phyloP scores from a whole-genome alignment of 345 rosid genomes.

The Triadica sebifera region DNA sequence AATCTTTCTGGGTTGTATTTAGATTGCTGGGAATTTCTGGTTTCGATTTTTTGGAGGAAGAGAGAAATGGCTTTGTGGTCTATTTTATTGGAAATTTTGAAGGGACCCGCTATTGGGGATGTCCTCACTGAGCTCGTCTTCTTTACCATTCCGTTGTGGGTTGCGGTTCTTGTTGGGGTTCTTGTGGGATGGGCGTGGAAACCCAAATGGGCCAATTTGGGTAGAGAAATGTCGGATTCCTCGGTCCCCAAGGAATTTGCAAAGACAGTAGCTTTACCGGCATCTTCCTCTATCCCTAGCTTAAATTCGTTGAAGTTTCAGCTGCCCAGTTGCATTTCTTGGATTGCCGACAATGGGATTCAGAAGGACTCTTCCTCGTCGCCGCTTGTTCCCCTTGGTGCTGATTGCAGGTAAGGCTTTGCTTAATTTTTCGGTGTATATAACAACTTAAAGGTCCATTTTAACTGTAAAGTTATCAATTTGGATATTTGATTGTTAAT shows the following conservation, averaged over 20 bases:
- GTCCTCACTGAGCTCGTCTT: slow-evolving; percentile 46
- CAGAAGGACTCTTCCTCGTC: slow-evolving; percentile 21
- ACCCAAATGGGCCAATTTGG: slow-evolving; percentile 80
- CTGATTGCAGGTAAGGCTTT: slow-evolving; percentile 51
- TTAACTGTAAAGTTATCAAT: background rate
- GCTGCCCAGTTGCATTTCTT: slow-evolving; percentile 48
- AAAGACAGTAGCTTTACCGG: slow-evolving; percentile 10
- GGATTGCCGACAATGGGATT: slow-evolving; percentile 36
- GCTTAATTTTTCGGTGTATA: background rate
- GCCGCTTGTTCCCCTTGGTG: slow-evolving; percentile 21
- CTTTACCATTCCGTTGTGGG: slow-evolving; percentile 70
- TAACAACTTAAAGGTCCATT: background rate
- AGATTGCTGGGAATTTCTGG: background rate
- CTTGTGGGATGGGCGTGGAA: slow-evolving; percentile 95
- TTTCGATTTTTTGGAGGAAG: background rate
- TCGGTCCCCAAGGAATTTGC: slow-evolving; percentile 18
- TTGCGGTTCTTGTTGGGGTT: slow-evolving; percentile 77
- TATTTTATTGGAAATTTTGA: slow-evolving; percentile 48
- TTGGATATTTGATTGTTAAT: background rate
- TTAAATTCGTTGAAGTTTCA: slow-evolving; percentile 49
- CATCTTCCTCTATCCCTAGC: slow-evolving; percentile 30
- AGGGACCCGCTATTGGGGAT: slow-evolving; percentile 44
- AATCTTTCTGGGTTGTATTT: slow-evolving; percentile 19
- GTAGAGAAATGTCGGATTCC: slow-evolving; percentile 38
- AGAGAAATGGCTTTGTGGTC: slow-evolving; percentile 49